These are phyloP conservation scores for Articulospora tetracladia DNA, from an alignment of 495 filamentous ascomycete species.

Conservation along the genomic window DNA sequence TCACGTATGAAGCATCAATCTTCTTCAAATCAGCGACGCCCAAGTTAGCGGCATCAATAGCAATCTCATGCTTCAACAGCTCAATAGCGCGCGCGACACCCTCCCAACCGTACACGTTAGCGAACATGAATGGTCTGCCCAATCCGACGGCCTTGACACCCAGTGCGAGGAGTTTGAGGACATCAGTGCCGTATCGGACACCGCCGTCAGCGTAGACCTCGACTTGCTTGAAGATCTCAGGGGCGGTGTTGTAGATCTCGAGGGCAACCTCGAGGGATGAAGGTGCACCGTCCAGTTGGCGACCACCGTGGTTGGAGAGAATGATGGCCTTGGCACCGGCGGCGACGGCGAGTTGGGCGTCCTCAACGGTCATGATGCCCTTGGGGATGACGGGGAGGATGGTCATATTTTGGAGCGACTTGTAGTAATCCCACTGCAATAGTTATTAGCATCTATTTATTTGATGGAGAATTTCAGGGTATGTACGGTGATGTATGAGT, in stretches of 20 bases:
- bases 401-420: slow-evolving; percentile 30
- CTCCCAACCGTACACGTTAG: not conserved
- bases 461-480: not conserved
- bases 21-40: slow-evolving; percentile 2
- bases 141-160: slow-evolving; percentile 34
- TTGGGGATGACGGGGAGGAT: slow-evolving; percentile 36
- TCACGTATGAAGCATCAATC: not conserved
- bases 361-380: slow-evolving; percentile 43
- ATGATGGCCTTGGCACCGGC: slow-evolving; percentile 56
- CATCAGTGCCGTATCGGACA: slow-evolving; percentile 56
- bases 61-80: not conserved
- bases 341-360: slow-evolving; percentile 51
- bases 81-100: not conserved
- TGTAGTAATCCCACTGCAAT: not conserved
- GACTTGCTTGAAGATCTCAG: slow-evolving; percentile 53
- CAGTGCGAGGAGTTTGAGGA: slow-evolving; percentile 64
- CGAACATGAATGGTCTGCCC: not conserved
- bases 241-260: slow-evolving; percentile 37
- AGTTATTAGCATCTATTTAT: not conserved
- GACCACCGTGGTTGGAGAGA: slow-evolving; percentile 64
- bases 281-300: slow-evolving; percentile 53
- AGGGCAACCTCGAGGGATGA: slow-evolving; percentile 41
- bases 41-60: slow-evolving; percentile 3
- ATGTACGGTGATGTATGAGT: not conserved
- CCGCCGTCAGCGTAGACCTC: slow-evolving; percentile 67